Evolutionary conservation across 106 monocot species (phyloP).

Genomic region (Posidonia australis): DNA sequence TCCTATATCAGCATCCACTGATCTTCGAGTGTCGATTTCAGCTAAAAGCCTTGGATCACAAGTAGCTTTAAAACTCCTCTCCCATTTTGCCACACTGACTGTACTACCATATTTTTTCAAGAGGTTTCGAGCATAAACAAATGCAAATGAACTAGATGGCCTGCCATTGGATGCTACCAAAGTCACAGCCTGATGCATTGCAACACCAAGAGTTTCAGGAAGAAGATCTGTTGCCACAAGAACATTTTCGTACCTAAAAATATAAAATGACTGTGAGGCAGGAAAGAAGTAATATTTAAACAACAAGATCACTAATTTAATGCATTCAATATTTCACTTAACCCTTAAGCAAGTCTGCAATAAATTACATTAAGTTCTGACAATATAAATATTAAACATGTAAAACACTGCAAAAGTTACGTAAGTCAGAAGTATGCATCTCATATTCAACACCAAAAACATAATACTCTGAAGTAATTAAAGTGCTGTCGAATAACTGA

Average conservation of each 20-base stretch:
- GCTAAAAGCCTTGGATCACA: constrained; percentile 79
- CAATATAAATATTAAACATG: no score
- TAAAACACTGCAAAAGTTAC: no score
- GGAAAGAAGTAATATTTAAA: background rate
- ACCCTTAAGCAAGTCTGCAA: no score
- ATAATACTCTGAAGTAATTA: no score
- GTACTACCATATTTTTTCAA: constrained; percentile 68
- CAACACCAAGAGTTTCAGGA: constrained; percentile 59
- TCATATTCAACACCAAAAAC: no score
- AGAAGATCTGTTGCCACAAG: constrained; percentile 66
- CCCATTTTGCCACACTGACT: constrained; percentile 64
- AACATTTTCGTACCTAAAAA: constrained; percentile 79
- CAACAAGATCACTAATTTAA: background rate
- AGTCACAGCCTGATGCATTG: constrained; percentile 36
- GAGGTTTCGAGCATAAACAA: constrained; percentile 59
- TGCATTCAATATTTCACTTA: no score
- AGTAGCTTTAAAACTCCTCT: constrained; percentile 57
- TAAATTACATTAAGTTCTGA: no score
- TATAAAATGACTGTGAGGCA: background rate
- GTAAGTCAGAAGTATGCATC: no score
- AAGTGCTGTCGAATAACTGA: no score
- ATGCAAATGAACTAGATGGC: constrained; percentile 26
- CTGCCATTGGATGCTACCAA: constrained; percentile 36
- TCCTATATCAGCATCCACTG: constrained; percentile 37
- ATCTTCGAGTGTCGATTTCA: constrained; percentile 61